Conservation (phyloP, 2,329 filamentous ascomycete species). For the Colletotrichum tofieldiae region DNA sequence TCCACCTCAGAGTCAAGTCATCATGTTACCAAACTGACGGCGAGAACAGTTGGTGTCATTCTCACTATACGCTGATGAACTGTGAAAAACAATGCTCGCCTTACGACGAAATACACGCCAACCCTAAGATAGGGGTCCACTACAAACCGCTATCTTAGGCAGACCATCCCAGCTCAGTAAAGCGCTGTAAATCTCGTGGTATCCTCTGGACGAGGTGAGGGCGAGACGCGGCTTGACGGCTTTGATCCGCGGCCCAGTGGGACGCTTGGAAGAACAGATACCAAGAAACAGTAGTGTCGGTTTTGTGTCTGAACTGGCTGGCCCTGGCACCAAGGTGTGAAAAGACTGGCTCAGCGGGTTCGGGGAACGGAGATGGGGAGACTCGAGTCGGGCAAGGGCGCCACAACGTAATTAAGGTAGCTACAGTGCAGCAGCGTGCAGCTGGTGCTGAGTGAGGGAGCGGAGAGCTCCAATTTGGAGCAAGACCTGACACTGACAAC, state of each 20-base stretch:
- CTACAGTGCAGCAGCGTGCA: conserved; percentile 7
- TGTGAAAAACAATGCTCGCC: background rate
- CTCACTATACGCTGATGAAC: background rate
- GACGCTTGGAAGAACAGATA: conserved; percentile 5
- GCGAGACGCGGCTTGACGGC: conserved; percentile 14
- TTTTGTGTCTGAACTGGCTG: conserved; percentile 6
- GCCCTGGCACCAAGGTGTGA: background rate
- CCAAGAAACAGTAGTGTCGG: conserved; percentile 22
- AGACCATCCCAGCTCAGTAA: conserved; percentile 36
- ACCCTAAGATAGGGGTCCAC: conserved; percentile 23
- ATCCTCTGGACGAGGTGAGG: conserved; percentile 15
- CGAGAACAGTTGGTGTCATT: background rate
- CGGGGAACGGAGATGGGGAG: conserved; percentile 6
- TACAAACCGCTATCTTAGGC: conserved; percentile 11
- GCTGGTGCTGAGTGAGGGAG: conserved; percentile 25
- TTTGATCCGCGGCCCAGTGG: conserved; percentile 20
- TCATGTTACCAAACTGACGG: too few species aligned
- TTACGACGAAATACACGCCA: conserved; percentile 2
- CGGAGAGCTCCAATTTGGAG: conserved; percentile 21
- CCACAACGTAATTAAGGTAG: conserved; percentile 21
- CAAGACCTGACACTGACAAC: conserved; percentile 9
- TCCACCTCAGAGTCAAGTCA: background rate
- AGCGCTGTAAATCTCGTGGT: conserved; percentile 42
- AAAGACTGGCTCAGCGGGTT: conserved; percentile 12
- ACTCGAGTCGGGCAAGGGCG: conserved; percentile 15